Evolutionary conservation across 1,284 basidiomycete genomes (phyloP).

Genomic region (Testicularia cyperi): DNA sequence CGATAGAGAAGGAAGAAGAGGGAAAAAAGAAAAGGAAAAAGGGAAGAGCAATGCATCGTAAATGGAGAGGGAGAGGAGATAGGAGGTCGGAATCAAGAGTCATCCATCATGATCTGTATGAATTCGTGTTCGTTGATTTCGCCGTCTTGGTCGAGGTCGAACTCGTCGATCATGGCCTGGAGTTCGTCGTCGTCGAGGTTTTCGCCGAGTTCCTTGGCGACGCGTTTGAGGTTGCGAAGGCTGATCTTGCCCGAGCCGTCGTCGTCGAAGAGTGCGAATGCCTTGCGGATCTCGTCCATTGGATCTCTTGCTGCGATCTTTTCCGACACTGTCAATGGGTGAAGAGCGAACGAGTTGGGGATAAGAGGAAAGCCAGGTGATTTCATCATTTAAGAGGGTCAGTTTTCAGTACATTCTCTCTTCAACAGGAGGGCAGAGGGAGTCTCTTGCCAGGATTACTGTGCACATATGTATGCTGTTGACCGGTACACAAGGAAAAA

Average conservation of each 20-base stretch:
- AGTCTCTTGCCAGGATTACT: too few species aligned
- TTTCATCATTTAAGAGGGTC: too few species aligned
- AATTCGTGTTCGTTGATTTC: conserved; percentile 95
- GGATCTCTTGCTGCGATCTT: conserved; percentile 90
- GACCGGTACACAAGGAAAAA: too few species aligned
- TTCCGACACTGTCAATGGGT: conserved; percentile 75
- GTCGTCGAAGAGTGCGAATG: conserved; percentile 95
- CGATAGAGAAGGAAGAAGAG: not conserved
- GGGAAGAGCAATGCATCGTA: not conserved
- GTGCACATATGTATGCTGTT: too few species aligned
- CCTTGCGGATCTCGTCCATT: conserved; percentile 90
- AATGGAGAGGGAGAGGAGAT: not conserved
- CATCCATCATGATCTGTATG: conserved; percentile 94
- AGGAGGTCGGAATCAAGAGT: conserved; percentile 60
- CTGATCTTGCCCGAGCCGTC: conserved; percentile 93
- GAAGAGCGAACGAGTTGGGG: not conserved
- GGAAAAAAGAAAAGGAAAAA: conserved; percentile 1
- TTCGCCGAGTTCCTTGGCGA: conserved; percentile 97
- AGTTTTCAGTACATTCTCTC: too few species aligned
- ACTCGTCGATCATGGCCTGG: conserved; percentile 99
- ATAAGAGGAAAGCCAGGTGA: too few species aligned
- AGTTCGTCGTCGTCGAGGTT: conserved; percentile 93
- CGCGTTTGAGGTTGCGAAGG: conserved; percentile 83
- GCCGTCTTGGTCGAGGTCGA: conserved; percentile 96
- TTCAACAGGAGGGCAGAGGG: too few species aligned